These are phyloP conservation scores for Lignosus rhinocerotis DNA, from an alignment of 1,284 basidiomycete genomes.

Conservation along the genomic window DNA sequence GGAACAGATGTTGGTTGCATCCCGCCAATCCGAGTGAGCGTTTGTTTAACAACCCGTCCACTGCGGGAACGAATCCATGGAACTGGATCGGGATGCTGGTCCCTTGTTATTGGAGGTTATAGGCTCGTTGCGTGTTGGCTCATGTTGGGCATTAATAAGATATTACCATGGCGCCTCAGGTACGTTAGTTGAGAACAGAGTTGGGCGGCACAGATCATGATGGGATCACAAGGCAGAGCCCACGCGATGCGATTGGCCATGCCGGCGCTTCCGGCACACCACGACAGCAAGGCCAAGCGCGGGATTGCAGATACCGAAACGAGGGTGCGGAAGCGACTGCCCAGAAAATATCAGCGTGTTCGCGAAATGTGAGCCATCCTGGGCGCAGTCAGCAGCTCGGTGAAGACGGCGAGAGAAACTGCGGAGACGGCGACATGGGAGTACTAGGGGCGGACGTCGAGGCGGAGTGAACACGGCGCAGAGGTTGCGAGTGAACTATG, in stretches of 20 bases:
- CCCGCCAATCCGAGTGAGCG: not conserved
- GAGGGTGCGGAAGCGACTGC: constrained; percentile 2
- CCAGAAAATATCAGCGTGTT: not conserved
- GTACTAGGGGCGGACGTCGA: not conserved
- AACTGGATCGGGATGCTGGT: not conserved
- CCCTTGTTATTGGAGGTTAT: not conserved
- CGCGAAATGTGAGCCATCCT: not conserved
- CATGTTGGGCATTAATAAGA: too few species aligned
- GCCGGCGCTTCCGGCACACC: not conserved
- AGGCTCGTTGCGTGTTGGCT: not conserved
- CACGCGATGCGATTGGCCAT: not conserved
- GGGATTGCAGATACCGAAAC: not conserved
- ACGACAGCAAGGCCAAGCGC: not conserved
- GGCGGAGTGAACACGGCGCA: not conserved
- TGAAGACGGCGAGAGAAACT: not conserved
- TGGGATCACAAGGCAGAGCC: not conserved
- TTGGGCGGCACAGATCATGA: constrained; percentile 1
- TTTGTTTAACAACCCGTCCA: not conserved
- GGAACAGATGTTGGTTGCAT: not conserved
- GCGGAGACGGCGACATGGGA: not conserved
- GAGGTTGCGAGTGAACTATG: not conserved
- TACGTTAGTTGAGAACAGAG: not conserved
- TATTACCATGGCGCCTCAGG: not conserved
- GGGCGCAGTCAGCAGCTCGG: not conserved
- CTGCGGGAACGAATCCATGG: not conserved